Base-by-base conservation (phyloP, 441 rosid species). In the Pelargonium fulgidum region DNA sequence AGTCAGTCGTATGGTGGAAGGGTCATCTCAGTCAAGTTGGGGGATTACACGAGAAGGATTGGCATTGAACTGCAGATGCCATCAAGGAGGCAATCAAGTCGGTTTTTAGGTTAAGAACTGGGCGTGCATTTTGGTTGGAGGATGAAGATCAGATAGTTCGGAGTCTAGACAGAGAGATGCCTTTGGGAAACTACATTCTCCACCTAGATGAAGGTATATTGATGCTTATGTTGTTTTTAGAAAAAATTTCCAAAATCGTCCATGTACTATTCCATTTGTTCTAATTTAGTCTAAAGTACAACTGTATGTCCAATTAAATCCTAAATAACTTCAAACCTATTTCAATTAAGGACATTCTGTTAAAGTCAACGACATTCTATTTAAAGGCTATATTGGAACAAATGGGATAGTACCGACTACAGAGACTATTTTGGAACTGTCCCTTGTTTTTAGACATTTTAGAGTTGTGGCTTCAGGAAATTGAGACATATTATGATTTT, bases 111-210 rank as follows among this genome's bases (percentile, higher is more conserved):
- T 77, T 92, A 72, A 85, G 98, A 80, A 94, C 90, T 0, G 84
- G 81, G 68, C 87, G 96, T 12, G 96, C 94, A 59, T 94, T 94
- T 81, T 94, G 97, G 98, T 73, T 92, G 81, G 99, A 94, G 85
- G 99, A 92, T 80, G 98, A 94, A 81, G 91, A 90, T 67, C 91
- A 85, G 77, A 72, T 92, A 67, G 79, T 90, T 64, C 89, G 97
- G 7, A 78, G 93, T 76, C 88, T 94, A 62, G 98, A 92, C 75
- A 77, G 90, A 77, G 96, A 94, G 73, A 92, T 94, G 99, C 99
- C 99, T 68, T 54, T 89, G 70, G 97, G 96, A 63, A 92, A 75
- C 78, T 90, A 94, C 81, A 80, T 75, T 22, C 98, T 94, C 69
- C 92, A 83, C 81, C 86, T 94, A 4, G 98, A 94, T 80, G 88